Percentiles rank a stretch among this genome's conserved stretches.
Evolutionary conservation across 2,329 filamentous ascomycete species (phyloP).

Genomic region (Ploettnerulaceae sp.): DNA sequence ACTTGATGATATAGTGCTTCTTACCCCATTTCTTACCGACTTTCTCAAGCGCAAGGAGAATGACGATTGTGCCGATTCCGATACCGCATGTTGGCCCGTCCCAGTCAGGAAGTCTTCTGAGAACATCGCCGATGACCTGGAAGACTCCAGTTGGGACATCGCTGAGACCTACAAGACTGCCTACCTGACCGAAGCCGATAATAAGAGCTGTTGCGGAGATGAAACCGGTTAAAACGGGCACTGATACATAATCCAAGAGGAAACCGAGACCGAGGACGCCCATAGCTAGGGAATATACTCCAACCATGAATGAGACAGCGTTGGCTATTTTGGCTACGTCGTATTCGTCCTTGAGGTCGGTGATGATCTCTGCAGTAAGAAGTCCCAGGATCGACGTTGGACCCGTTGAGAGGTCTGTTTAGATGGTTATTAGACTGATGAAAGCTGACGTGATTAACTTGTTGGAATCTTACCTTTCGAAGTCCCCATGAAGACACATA

Average conservation of each 20-base stretch:
- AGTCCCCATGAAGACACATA: slow-evolving; percentile 57
- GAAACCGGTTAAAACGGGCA: slow-evolving; percentile 60
- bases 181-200: slow-evolving; percentile 60
- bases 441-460: background rate
- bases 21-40: slow-evolving; percentile 55
- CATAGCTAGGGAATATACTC: slow-evolving; percentile 53
- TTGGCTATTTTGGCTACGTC: slow-evolving; percentile 52
- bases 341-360: slow-evolving; percentile 48
- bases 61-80: slow-evolving; percentile 45
- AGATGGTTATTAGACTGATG: too few species aligned
- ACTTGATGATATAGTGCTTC: slow-evolving; percentile 52
- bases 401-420: slow-evolving; percentile 54
- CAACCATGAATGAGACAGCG: slow-evolving; percentile 59
- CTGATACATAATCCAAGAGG: slow-evolving; percentile 60
- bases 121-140: slow-evolving; percentile 53
- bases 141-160: slow-evolving; percentile 49
- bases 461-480: slow-evolving; percentile 47
- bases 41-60: slow-evolving; percentile 53
- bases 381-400: slow-evolving; percentile 62
- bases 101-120: slow-evolving; percentile 50
- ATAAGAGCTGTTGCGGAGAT: slow-evolving; percentile 62
- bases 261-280: slow-evolving; percentile 61
- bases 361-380: slow-evolving; percentile 56
- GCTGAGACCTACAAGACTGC: slow-evolving; percentile 30
- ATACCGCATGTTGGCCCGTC: slow-evolving; percentile 55